Evolutionary conservation across 371 early-diverging fungal species (phyloP), one percentile per base, ranked within the genome.

Genomic region (Thermomucor indicae-seudaticae): DNA sequence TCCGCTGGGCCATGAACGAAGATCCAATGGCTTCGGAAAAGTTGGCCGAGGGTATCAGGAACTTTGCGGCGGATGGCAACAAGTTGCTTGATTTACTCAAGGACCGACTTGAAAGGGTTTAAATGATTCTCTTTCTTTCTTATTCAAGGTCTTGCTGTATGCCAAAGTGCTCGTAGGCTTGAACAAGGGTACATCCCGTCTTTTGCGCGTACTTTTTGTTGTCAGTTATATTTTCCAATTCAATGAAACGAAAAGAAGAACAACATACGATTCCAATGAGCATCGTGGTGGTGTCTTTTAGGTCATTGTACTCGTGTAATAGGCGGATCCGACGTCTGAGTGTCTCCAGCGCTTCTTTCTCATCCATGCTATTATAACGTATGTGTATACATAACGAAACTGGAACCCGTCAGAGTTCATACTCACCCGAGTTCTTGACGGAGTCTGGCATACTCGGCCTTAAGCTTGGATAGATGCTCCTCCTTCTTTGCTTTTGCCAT

Each of bases 11-110:
- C 45, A 69, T 93, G 75, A 96, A 97, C 81, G 89, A 98, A 78
- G 97, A 96, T 73, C 79, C 92, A 58, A 96, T 96, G 96, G 95
- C 98, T 35, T 93, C 94, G 44, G 97, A 97, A 72, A 96, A 96
- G 83, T 80, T 97, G 34, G 74, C 91, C 50, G 97, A 97, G 63
- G 93, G 93, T 73, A 96, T 95, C 69, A 91, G 95, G 70, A 93
- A 92, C 78, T 97, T 97, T 78, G 90, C 90, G 65, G 87, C 82
- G 58, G 98, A 96, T 75, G 92, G 88, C 51, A 65, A 65, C 62
- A 93, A 92, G 83, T 84, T 96, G 30, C 12, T 20, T 7, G 20
- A 24, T 10, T 19, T 27, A n/a, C 42, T 49, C 31, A 49, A 49
- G 40, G 44, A 37, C 5, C 37, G 37, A 16, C 37, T 37, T 10